Base-by-base conservation (phyloP, 169 alveolate genomes). In the Cryptosporidium ubiquitum region DNA sequence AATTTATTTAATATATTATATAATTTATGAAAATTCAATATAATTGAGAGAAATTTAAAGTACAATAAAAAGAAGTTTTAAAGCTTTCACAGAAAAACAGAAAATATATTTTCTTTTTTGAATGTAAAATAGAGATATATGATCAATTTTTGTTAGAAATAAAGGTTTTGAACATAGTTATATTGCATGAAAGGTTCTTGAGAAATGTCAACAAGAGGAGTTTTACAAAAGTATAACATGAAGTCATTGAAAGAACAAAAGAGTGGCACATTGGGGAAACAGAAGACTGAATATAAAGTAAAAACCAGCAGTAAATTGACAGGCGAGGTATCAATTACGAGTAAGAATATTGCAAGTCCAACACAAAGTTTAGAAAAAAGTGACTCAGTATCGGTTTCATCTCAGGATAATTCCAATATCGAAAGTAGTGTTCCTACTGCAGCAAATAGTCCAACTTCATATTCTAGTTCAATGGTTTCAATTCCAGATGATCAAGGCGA, bases 401-500 rank as follows among this genome's bases (percentile, higher is more conserved):
- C 68, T 6, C 23, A 58, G 7, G 85, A 52, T 7, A 37, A 52
- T 10, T 52, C 85, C 5, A n/a, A 35, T 12, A 31, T 37, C 39
- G 61, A 35, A 26, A 79, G 89, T 42, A 31, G 66, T 44, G 68
- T 79, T 79, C 89, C 89, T 18, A 79, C 89, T 16, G 75, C 89
- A 61, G 89, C 89, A 33, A 79, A 79, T 58, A 79, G 89, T 58
- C 89, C 89, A 20, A 79, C 75, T 16, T 79, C 89, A 39, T 79
- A 60, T 29, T 79, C 89, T 31, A 79, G 89, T 79, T 79, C 89
- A 61, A 23, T 79, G 74, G 29, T 64, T 9, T 61, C 89, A 9
- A 42, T 79, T 16, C 68, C 49, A 31, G 75, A 79, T 39, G 89
- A 79, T 12, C 35, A 42, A 42, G 75, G 75, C 16, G 89, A 79